Percentiles rank a stretch among this genome's conserved stretches.
These are phyloP conservation scores for Aureobasidium zeae DNA, from an alignment of 2,329 filamentous ascomycete genomes.

Conservation along the genomic window DNA sequence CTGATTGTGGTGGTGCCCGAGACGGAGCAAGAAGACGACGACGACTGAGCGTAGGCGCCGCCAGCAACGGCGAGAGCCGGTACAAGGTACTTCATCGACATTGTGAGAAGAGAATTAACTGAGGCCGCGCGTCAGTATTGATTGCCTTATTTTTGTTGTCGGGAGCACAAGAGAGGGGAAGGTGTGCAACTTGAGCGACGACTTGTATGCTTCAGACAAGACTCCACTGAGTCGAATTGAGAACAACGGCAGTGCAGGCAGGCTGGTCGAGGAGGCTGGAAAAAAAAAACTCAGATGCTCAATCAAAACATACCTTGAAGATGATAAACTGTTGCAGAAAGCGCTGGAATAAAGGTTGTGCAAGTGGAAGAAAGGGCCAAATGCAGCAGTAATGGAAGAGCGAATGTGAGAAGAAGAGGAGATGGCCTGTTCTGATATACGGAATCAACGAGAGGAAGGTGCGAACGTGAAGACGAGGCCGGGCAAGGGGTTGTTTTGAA, in stretches of 20 bases:
- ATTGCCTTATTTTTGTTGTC: background rate
- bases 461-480: slow-evolving; percentile 4
- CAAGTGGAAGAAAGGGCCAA: slow-evolving; percentile 15
- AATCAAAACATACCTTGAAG: slow-evolving; percentile 12
- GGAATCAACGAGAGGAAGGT: slow-evolving; percentile 13
- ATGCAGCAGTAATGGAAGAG: slow-evolving; percentile 13
- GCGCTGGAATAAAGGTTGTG: slow-evolving; percentile 15
- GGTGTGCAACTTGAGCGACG: background rate
- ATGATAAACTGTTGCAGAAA: slow-evolving; percentile 16
- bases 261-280: too few species aligned
- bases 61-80: slow-evolving; percentile 47
- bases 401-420: slow-evolving; percentile 15
- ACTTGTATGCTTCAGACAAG: background rate
- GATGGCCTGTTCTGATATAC: slow-evolving; percentile 7
- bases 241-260: background rate
- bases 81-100: slow-evolving; percentile 48
- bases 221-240: background rate
- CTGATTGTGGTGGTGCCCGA: slow-evolving; percentile 48
- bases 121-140: slow-evolving; percentile 2
- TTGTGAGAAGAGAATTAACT: slow-evolving; percentile 28
- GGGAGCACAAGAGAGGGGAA: background rate
- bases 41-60: slow-evolving; percentile 35
- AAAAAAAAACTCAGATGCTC: background rate
- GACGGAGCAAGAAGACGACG: slow-evolving; percentile 34
- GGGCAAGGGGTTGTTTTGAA: slow-evolving; percentile 12